phyloP scores from a whole-genome alignment of 331 rosid species.

The Quercus lobata region DNA sequence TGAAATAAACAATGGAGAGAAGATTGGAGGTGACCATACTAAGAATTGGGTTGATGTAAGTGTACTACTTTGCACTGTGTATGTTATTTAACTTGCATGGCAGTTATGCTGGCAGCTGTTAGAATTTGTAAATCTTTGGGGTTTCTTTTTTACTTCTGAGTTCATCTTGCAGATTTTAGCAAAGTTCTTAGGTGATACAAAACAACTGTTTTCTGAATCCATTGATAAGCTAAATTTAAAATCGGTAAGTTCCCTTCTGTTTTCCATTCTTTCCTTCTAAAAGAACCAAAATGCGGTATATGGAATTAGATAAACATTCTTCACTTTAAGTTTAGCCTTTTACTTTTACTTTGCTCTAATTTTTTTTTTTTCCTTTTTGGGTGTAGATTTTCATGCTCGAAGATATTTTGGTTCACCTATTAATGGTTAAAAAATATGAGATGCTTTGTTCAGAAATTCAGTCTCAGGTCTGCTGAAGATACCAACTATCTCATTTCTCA shows the following conservation, averaged over 20 bases:
- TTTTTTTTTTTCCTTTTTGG: constrained; percentile 4
- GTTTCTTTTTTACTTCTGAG: constrained; percentile 11
- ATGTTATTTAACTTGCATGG: constrained; percentile 12
- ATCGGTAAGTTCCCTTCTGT: constrained; percentile 34
- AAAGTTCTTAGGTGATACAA: constrained; percentile 40
- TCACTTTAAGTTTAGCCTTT: not conserved
- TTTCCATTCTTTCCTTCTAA: not conserved
- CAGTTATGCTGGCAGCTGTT: constrained; percentile 9
- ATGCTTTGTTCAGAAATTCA: constrained; percentile 57
- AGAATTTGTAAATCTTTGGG: not conserved
- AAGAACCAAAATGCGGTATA: not conserved
- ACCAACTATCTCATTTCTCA: not conserved
- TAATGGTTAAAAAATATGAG: constrained; percentile 56
- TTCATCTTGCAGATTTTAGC: constrained; percentile 52
- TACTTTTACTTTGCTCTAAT: not conserved
- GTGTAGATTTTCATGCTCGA: constrained; percentile 62
- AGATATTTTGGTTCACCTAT: constrained; percentile 52
- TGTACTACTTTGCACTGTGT: constrained; percentile 7
- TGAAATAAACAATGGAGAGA: constrained; percentile 27
- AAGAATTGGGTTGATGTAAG: constrained; percentile 66
- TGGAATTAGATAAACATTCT: constrained; percentile 5
- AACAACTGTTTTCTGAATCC: constrained; percentile 57
- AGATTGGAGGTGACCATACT: constrained; percentile 27
- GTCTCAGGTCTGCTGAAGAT: constrained; percentile 64
- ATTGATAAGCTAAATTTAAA: constrained; percentile 48